phyloP scores from a whole-genome alignment of 1,139 yeast genomes.

The Yamadazyma buinensis region DNA sequence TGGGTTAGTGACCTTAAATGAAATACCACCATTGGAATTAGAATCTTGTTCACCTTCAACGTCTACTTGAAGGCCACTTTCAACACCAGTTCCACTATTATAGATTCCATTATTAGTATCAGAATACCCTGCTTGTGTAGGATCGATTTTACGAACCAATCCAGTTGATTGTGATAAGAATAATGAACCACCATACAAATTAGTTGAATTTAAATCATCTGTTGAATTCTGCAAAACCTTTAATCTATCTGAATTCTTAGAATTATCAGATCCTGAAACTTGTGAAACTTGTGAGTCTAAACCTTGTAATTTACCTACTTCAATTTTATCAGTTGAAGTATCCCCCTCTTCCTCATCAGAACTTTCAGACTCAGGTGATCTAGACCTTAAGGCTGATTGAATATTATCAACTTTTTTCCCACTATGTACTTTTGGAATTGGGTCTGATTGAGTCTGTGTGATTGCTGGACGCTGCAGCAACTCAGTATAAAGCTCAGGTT shows the following conservation, averaged over 20 bases:
- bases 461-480: neutral
- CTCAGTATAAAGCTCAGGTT: slow-evolving; percentile 1
- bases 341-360: neutral
- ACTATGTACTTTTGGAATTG: neutral
- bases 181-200: slow-evolving; percentile 42
- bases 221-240: slow-evolving; percentile 19
- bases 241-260: neutral
- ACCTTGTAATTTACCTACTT: neutral
- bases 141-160: slow-evolving; percentile 34
- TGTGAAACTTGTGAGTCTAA: neutral
- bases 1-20: slow-evolving; percentile 37
- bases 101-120: neutral
- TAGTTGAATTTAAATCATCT: slow-evolving; percentile 26
- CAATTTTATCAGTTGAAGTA: neutral
- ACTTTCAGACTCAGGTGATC: slow-evolving; percentile 1
- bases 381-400: slow-evolving; percentile 1
- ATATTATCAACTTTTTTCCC: neutral
- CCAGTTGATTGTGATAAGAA: slow-evolving; percentile 47
- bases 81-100: neutral
- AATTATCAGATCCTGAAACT: neutral
- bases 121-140: slow-evolving; percentile 10
- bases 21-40: slow-evolving; percentile 30
- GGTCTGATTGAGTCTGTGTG: neutral
- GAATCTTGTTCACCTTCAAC: slow-evolving; percentile 13
- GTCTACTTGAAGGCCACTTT: too few relatives aligned